Conservation (phyloP, 164 flowering plant genomes). For the Kalanchoe fedtschenkoi region DNA sequence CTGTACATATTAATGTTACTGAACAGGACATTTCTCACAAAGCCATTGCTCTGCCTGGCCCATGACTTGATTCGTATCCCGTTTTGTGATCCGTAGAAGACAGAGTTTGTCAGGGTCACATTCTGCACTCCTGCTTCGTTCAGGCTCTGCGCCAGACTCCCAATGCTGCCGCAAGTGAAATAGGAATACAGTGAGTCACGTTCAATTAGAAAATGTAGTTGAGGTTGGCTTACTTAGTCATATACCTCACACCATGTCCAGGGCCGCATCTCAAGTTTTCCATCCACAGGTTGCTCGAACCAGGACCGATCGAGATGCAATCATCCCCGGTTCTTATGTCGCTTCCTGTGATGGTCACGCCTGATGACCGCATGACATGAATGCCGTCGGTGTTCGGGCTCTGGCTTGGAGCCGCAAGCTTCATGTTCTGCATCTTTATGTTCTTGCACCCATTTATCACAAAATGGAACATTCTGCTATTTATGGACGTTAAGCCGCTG, state of each 20-base stretch:
- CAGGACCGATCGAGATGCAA: slow-evolving; percentile 26
- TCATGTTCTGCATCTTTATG: slow-evolving; percentile 12
- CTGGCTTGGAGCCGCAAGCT: slow-evolving; percentile 9
- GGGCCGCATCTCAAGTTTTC: slow-evolving; percentile 22
- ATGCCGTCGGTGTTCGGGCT: slow-evolving; percentile 33
- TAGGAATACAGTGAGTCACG: neutral
- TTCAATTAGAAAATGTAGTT: neutral
- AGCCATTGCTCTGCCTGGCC: slow-evolving; percentile 57
- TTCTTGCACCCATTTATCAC: slow-evolving; percentile 16
- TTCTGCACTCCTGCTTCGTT: slow-evolving; percentile 58
- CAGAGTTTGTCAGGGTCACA: slow-evolving; percentile 43
- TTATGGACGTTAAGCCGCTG: slow-evolving; percentile 12
- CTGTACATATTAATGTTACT: slow-evolving; percentile 34
- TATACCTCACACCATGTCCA: slow-evolving; percentile 26
- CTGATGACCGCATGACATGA: slow-evolving; percentile 16
- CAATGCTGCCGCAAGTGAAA: slow-evolving; percentile 49
- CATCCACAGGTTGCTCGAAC: slow-evolving; percentile 16
- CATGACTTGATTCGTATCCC: slow-evolving; percentile 74
- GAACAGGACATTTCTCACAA: slow-evolving; percentile 38
- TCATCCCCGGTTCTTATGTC: slow-evolving; percentile 22
- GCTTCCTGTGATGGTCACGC: slow-evolving; percentile 11
- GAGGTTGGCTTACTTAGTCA: neutral
- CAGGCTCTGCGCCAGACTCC: slow-evolving; percentile 45
- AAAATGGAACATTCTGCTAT: slow-evolving; percentile 22
- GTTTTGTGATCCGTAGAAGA: slow-evolving; percentile 39